Conservation (phyloP, 257 asterid species). For the Nicotiana paniculata region DNA sequence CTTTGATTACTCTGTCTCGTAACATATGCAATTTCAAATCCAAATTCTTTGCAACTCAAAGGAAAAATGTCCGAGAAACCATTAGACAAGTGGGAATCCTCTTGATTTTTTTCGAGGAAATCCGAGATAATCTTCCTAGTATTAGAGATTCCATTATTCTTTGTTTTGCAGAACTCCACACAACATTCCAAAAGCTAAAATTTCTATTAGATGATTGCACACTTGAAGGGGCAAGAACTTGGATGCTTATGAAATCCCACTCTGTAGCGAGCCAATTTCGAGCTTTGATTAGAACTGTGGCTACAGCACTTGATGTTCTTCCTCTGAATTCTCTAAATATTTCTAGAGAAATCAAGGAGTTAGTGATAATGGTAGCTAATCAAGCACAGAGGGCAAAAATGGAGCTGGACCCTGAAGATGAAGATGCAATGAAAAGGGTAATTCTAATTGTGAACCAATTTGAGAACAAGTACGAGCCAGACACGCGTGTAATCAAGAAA, state of each 20-base stretch:
- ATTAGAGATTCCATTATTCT: constrained; percentile 32
- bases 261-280: constrained; percentile 41
- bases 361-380: constrained; percentile 37
- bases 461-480: constrained; percentile 55
- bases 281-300: constrained; percentile 34
- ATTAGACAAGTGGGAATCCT: constrained; percentile 56
- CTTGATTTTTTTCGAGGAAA: constrained; percentile 53
- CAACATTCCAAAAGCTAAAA: constrained; percentile 44
- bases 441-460: constrained; percentile 50
- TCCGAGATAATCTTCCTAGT: constrained; percentile 18
- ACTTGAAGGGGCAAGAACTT: constrained; percentile 40
- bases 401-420: constrained; percentile 49
- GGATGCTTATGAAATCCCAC: constrained; percentile 57
- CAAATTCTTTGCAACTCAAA: constrained; percentile 35
- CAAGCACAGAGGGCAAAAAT: constrained; percentile 46
- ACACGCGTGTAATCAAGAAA: constrained; percentile 30
- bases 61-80: constrained; percentile 49
- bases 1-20: constrained; percentile 40
- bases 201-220: constrained; percentile 57
- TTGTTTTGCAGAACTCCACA: constrained; percentile 63
- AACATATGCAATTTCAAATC: constrained; percentile 32
- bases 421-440: constrained; percentile 35
- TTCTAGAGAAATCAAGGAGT: constrained; percentile 46
- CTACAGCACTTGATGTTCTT: constrained; percentile 62
- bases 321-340: constrained; percentile 33